Base-by-base conservation (phyloP, 768 basidiomycete species). In the Epithele typhae region DNA sequence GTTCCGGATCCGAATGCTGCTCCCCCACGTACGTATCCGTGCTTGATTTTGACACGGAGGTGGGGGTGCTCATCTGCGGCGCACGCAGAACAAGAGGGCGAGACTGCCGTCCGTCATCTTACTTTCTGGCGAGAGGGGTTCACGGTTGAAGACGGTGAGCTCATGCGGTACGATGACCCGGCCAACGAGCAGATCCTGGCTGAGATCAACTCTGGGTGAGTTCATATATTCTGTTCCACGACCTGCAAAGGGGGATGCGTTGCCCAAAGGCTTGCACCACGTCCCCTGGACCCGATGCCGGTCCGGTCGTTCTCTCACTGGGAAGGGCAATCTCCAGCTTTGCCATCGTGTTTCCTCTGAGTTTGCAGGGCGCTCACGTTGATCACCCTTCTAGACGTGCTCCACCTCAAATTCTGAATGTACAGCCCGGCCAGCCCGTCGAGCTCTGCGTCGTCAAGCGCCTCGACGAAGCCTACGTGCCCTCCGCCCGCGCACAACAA, bases 81-180 rank as follows among this genome's bases (percentile, higher is more conserved):
- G 45, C 8, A 14, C 32, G 57, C 60, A 27, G 70, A 69, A 2
- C 65, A 65, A 5, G 72, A 75, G 49, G 75, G 76, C 47, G 77
- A 81, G 41, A 73, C 77, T 3, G 84, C 74, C 0, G 77, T 82
- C 39, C 82, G 95, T 8, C 75, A 78, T 45, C 69, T 98, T 35
- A 93, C 86, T 0, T 89, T 98, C 68, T 98, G 95, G 95, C 76
- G 82, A 33, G 78, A 97, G 49, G 96, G 96, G 0, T 97, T 96
- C 66, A 83, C 83, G 38, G 78, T 98, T 37, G 90, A 96, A 59
- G 90, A 92, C 52, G 91, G 92, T 5, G 82, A 84, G 24, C 69
- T 98, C 45, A 77, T 88, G 77, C 71, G 76, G 18, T 96, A 96
- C 61, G 85, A 88, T 46, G 81, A 93, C 51, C 88, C 90, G 0